Evolutionary conservation across 768 basidiomycete species (phyloP), one percentile per base, ranked within the genome.

Genomic region (Antrodiella citrinella): DNA sequence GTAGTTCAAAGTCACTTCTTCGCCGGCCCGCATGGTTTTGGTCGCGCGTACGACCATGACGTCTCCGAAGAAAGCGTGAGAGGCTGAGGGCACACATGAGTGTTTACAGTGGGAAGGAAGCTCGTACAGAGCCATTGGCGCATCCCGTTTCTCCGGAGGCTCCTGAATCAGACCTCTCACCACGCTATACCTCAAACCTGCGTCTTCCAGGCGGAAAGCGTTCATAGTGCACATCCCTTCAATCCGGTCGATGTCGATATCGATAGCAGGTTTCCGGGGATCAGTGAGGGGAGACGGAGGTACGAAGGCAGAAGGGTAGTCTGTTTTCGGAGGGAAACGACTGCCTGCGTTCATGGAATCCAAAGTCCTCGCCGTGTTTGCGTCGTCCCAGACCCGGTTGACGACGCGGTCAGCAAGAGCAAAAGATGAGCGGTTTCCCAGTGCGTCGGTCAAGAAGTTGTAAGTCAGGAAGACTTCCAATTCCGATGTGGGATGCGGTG

Each of bases 101-200:
- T 70, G 69, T 53, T 70, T 70, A 60, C 67, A 60, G 15, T 68
- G 53, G 0, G 67, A 68, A 0, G 65, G 59, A 10, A 57, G 47
- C 22, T 59, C 23, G 52, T 65, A 67, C 40, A 69, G 57, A 11
- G 30, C 59, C 65, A 9, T 52, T 48, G 1, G 58, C 54, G 7
- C 7, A 35, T 35, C 30, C 15, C 15, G 30, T 35, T 5, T 26
- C 5, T 38, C n/a, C 30, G 12, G 41, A 22, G 7, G 24, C n/a
- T 13, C 38, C 41, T 25, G 30, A 7, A 15, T 7, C 7, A 35
- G 30, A 7, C 30, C 7, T 7, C 30, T n/a, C 24, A 26, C 54
- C 22, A 4, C 19, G 19, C 3, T 10, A 25, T 24, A 3, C 5
- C 35, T 10, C 39, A 42, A 4, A 20, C 48, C n/a, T n/a, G n/a